Conservation (phyloP, 2,329 filamentous ascomycete species). For the Dichotomopilus funicola region DNA sequence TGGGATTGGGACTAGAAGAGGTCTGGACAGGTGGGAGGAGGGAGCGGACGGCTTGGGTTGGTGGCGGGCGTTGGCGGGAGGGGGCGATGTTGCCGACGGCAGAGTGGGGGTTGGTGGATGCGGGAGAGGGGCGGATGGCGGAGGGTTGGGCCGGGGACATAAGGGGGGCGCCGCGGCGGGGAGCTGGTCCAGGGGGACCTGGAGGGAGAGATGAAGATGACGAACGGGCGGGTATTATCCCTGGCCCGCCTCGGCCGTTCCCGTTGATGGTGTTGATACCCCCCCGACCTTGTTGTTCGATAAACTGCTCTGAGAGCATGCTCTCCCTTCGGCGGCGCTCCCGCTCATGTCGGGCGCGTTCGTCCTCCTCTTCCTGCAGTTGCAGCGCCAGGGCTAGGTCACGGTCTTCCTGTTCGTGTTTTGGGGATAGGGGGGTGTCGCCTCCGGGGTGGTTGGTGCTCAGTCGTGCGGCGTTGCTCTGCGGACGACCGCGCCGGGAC, state of each 20-base stretch:
- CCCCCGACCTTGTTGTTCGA: constrained; percentile 53
- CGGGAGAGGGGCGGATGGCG: neutral
- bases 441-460: constrained; percentile 11
- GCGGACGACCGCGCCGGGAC: constrained; percentile 27
- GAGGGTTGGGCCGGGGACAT: neutral
- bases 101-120: neutral
- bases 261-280: neutral
- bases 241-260: constrained; percentile 1
- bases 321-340: constrained; percentile 60
- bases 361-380: constrained; percentile 89
- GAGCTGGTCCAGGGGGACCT: neutral
- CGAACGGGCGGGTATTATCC: neutral
- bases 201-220: constrained; percentile 9
- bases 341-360: constrained; percentile 58
- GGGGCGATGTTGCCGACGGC: constrained; percentile 1
- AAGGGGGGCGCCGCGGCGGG: neutral
- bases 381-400: constrained; percentile 85
- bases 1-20: constrained; percentile 26
- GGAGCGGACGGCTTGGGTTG: constrained; percentile 37
- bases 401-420: constrained; percentile 69
- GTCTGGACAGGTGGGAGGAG: constrained; percentile 34
- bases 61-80: constrained; percentile 10
- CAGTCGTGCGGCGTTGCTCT: constrained; percentile 8
- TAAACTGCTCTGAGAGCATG: constrained; percentile 61
- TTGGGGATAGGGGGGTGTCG: constrained; percentile 32